Conservation (phyloP, 192 early-diverging fungal genomes). For the Coemansia sp. region DNA sequence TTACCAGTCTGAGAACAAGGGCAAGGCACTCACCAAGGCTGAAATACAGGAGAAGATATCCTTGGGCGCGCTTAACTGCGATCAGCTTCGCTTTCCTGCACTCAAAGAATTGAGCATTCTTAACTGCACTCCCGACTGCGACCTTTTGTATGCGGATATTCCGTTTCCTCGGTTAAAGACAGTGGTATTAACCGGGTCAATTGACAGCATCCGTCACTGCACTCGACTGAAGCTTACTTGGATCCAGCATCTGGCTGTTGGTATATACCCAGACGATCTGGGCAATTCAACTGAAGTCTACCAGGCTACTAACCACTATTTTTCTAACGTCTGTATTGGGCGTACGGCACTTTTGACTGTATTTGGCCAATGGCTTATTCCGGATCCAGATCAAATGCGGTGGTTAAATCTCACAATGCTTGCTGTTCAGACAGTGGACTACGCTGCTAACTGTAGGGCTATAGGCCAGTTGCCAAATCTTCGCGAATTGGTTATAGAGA, state of each 20-base stretch:
- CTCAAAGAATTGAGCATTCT: background rate
- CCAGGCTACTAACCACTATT: background rate
- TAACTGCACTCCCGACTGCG: slow-evolving; percentile 2
- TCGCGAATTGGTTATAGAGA: background rate
- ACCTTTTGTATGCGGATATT: background rate
- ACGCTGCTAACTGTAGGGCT: background rate
- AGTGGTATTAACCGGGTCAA: background rate
- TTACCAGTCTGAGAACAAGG: background rate
- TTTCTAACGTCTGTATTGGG: background rate
- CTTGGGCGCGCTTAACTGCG: background rate
- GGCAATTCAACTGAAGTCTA: background rate
- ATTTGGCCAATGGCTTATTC: background rate
- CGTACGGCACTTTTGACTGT: background rate
- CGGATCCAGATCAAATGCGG: background rate
- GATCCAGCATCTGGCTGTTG: background rate
- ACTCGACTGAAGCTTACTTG: background rate
- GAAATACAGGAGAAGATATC: background rate
- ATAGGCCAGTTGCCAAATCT: background rate
- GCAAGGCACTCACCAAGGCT: background rate
- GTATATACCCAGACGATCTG: background rate
- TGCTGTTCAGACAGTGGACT: background rate
- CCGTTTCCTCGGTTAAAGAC: background rate
- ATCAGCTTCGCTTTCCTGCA: background rate
- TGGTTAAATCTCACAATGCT: background rate
- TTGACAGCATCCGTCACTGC: background rate